These are phyloP conservation scores for Kazachstania sp. DNA, from an alignment of 1,139 yeast species.

Conservation along the genomic window DNA sequence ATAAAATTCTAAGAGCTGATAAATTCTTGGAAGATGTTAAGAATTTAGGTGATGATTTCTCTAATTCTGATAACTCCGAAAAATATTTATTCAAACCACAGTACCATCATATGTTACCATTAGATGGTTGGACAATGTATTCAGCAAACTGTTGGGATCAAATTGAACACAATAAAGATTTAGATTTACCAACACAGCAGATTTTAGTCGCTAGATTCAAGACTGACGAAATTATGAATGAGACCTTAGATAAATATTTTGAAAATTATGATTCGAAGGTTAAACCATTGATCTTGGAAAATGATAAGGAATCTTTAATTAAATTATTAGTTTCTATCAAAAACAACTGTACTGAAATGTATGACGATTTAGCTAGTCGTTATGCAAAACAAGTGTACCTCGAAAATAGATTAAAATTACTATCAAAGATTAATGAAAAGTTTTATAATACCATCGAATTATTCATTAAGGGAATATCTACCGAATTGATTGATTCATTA, in stretches of 20 bases:
- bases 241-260: constrained; percentile 23
- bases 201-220: constrained; percentile 88
- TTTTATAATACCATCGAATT: constrained; percentile 31
- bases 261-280: constrained; percentile 16
- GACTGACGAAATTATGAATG: constrained; percentile 72
- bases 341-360: constrained; percentile 41
- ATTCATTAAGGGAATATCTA: constrained; percentile 9
- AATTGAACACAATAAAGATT: constrained; percentile 83
- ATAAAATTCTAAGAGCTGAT: constrained; percentile 73
- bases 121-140: constrained; percentile 94
- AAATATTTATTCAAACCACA: constrained; percentile 49
- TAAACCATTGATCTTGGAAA: constrained; percentile 5
- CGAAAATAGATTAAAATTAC: constrained; percentile 47
- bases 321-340: constrained; percentile 37
- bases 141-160: constrained; percentile 92
- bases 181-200: constrained; percentile 95
- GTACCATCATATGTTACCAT: constrained; percentile 80
- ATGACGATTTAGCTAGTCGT: constrained; percentile 64
- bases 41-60: constrained; percentile 49
- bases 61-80: constrained; percentile 10
- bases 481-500: constrained; percentile 7
- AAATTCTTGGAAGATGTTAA: constrained; percentile 59
- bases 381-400: constrained; percentile 58
- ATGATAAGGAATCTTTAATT: constrained; percentile 38
- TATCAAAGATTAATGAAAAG: constrained; percentile 38